Evolutionary conservation across 768 basidiomycete species (phyloP).

Genomic region (Trametes maxima): DNA sequence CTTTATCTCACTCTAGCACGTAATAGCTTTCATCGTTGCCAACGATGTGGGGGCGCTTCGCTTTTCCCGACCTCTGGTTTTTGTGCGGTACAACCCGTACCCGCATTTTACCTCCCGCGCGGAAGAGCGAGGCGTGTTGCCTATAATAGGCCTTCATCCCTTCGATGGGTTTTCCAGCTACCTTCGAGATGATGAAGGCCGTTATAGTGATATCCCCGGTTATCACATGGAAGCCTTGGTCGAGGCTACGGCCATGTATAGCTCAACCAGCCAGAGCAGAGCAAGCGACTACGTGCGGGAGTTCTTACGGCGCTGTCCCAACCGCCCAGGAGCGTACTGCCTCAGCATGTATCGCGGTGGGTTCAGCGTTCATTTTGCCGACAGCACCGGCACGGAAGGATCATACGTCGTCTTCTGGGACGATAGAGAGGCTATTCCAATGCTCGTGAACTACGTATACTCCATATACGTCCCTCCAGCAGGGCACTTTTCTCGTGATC

Average conservation of each 20-base stretch:
- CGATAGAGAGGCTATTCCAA: neutral
- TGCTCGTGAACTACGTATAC: neutral
- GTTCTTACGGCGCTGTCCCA: neutral
- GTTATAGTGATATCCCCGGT: neutral
- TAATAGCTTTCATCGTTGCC: too few relatives aligned
- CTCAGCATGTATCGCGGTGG: neutral
- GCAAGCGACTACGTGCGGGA: neutral
- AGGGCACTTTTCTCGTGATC: neutral
- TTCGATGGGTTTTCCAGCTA: neutral
- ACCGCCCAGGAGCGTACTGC: neutral
- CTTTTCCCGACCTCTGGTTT: too few relatives aligned
- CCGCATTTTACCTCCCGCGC: neutral
- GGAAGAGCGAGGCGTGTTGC: neutral
- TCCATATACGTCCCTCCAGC: neutral
- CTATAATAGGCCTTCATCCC: neutral
- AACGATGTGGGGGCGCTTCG: too few relatives aligned
- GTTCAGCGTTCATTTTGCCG: neutral
- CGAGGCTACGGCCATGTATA: neutral
- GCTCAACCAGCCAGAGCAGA: neutral
- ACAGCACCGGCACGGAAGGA: neutral
- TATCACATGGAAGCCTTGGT: neutral
- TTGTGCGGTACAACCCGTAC: too few relatives aligned
- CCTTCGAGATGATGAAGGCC: neutral
- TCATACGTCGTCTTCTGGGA: neutral
- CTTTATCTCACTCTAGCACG: too few relatives aligned